phyloP scores from a whole-genome alignment of 805 yeast species.

The Suhomyces sp. region DNA sequence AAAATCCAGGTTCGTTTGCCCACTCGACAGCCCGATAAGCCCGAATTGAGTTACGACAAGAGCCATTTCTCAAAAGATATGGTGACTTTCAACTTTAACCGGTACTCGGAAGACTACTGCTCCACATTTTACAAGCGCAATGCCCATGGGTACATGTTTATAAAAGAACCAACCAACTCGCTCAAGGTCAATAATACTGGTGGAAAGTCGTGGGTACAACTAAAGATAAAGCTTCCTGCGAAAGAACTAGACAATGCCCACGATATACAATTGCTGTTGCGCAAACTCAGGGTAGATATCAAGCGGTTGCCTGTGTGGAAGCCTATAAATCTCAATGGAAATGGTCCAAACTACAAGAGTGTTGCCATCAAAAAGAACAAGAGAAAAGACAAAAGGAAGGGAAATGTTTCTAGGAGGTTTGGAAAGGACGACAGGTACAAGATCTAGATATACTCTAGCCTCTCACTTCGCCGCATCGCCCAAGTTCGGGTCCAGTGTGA shows the following conservation, averaged over 20 bases:
- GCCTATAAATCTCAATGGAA: slow-evolving; percentile 16
- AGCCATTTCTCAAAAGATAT: slow-evolving; percentile 4
- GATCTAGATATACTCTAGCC: neutral
- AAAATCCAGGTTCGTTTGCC: slow-evolving; percentile 6
- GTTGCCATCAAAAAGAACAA: neutral
- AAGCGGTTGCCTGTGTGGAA: slow-evolving; percentile 25
- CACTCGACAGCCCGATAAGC: neutral
- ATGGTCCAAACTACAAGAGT: slow-evolving; percentile 1
- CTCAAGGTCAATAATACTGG: slow-evolving; percentile 24
- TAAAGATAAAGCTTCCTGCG: slow-evolving; percentile 18
- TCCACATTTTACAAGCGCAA: slow-evolving; percentile 35
- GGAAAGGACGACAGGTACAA: neutral
- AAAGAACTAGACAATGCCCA: neutral
- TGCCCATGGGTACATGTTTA: slow-evolving; percentile 33
- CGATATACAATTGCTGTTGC: neutral
- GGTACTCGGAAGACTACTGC: slow-evolving; percentile 15
- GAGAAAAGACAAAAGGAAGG: slow-evolving; percentile 1
- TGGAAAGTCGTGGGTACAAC: slow-evolving; percentile 24
- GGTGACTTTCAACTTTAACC: slow-evolving; percentile 5
- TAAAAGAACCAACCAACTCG: slow-evolving; percentile 28
- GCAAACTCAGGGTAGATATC: slow-evolving; percentile 25
- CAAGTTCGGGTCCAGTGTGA: neutral
- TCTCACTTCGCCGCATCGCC: neutral
- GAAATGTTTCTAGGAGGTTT: slow-evolving; percentile 12
- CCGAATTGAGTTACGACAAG: neutral